Base-by-base conservation (phyloP, 176 grass and related monocot species). In the Aegilops bicornis region DNA sequence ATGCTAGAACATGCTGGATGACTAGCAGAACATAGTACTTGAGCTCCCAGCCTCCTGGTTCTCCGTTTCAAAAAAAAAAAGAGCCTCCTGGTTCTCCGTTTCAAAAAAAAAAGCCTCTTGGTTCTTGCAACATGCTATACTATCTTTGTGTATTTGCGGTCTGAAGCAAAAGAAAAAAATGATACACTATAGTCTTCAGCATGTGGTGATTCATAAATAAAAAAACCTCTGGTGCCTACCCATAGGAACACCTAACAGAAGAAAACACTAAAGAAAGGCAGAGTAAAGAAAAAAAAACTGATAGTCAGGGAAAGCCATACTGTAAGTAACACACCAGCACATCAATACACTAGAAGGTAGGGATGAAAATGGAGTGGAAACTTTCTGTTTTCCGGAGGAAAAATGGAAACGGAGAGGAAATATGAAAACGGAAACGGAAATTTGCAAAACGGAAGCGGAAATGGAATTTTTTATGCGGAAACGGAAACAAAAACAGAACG, bases 321-420 rank as follows among this genome's bases (percentile, higher is more conserved):
- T 70, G 16, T 29, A 67, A 67, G 25, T 30, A 80, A 63, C 20
- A 29, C 36, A 86, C 0, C 40, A 42, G 40, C 3, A 42, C 40
- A 42, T 80, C 39, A 70, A 20, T 86, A 77, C 35, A 24, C 24
- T 17, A 72, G 76, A 72, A 30, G 75, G n/a, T n/a, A n/a, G n/a
- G n/a, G n/a, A n/a, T n/a, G n/a, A n/a, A n/a, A n/a, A n/a, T n/a
- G n/a, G n/a, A n/a, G n/a, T n/a, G n/a, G n/a, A n/a, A n/a, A n/a
- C n/a, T n/a, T n/a, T n/a, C n/a, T n/a, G n/a, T n/a, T n/a, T n/a
- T n/a, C n/a, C n/a, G n/a, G n/a, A n/a, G n/a, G n/a, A n/a, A n/a
- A n/a, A n/a, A n/a, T n/a, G n/a, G n/a, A n/a, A n/a, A n/a, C n/a
- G n/a, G n/a, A n/a, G n/a, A n/a, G n/a, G n/a, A n/a, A n/a, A n/a